phyloP scores from a whole-genome alignment of 345 rosid genomes.

The Pistacia vera region DNA sequence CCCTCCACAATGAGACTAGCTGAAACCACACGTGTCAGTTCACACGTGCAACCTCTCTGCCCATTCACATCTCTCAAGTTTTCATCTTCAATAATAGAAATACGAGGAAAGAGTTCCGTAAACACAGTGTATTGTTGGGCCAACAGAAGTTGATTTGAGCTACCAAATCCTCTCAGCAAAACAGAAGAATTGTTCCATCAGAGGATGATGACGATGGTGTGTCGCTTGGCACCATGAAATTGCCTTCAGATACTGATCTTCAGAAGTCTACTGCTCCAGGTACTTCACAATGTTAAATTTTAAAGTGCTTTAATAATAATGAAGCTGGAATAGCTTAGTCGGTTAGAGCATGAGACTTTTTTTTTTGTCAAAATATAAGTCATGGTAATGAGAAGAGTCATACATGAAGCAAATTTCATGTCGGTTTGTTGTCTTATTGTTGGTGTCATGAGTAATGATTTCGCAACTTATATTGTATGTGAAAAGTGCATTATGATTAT shows the following conservation, averaged over 20 bases:
- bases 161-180: constrained; percentile 35
- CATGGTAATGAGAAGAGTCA: no score
- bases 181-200: constrained; percentile 34
- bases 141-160: constrained; percentile 19
- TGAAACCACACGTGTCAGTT: constrained; percentile 13
- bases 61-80: background rate
- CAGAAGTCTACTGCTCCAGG: constrained; percentile 68
- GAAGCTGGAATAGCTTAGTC: no score
- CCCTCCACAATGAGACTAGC: constrained; percentile 20
- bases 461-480: background rate
- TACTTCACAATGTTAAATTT: background rate
- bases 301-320: no score
- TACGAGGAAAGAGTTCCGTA: background rate
- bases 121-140: constrained; percentile 2
- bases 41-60: constrained; percentile 13
- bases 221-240: constrained; percentile 80
- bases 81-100: background rate
- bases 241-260: constrained; percentile 70
- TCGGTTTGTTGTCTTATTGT: no score
- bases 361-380: no score
- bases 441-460: background rate
- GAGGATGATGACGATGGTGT: constrained; percentile 64
- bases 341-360: no score
- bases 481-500: background rate
- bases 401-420: no score